These are phyloP conservation scores for Aspergillus wentii DNA, from an alignment of 495 filamentous ascomycete genomes.

Conservation along the genomic window DNA sequence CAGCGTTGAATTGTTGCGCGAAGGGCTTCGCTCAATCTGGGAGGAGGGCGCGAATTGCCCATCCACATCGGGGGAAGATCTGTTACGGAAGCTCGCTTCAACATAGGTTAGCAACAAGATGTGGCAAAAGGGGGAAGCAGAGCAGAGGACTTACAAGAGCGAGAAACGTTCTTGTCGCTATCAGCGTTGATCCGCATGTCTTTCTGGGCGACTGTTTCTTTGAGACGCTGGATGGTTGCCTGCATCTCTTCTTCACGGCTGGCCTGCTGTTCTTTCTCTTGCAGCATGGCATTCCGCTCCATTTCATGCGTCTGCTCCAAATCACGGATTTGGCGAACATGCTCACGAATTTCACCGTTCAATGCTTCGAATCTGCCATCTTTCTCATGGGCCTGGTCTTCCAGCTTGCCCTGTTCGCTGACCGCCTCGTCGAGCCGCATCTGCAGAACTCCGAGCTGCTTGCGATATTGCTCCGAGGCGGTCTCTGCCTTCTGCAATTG, in stretches of 20 bases:
- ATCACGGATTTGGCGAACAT: slow-evolving; percentile 75
- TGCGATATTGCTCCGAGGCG: slow-evolving; percentile 72
- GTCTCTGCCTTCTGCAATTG: slow-evolving; percentile 76
- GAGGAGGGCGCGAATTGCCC: slow-evolving; percentile 87
- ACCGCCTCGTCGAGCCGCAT: slow-evolving; percentile 79
- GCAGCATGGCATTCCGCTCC: slow-evolving; percentile 79
- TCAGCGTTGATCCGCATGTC: slow-evolving; percentile 54
- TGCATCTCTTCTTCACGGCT: slow-evolving; percentile 86
- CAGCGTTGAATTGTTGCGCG: slow-evolving; percentile 80
- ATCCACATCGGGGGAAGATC: slow-evolving; percentile 43
- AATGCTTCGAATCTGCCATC: slow-evolving; percentile 75
- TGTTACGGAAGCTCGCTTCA: slow-evolving; percentile 52
- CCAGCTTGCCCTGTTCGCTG: slow-evolving; percentile 76
- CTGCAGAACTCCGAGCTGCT: slow-evolving; percentile 80
- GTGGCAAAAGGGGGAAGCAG: slow-evolving; percentile 4
- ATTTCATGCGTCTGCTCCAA: slow-evolving; percentile 85
- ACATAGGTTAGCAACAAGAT: slow-evolving; percentile 22
- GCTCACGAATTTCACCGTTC: slow-evolving; percentile 73
- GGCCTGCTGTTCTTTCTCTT: slow-evolving; percentile 84
- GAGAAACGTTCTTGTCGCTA: slow-evolving; percentile 59
- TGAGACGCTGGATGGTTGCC: slow-evolving; percentile 78
- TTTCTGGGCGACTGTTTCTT: slow-evolving; percentile 77
- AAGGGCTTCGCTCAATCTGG: slow-evolving; percentile 72
- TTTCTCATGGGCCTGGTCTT: slow-evolving; percentile 78
- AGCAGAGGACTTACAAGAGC: slow-evolving; percentile 58